phyloP scores from a whole-genome alignment of 1,284 basidiomycete species.

The Phellopilus nigrolimitatus region DNA sequence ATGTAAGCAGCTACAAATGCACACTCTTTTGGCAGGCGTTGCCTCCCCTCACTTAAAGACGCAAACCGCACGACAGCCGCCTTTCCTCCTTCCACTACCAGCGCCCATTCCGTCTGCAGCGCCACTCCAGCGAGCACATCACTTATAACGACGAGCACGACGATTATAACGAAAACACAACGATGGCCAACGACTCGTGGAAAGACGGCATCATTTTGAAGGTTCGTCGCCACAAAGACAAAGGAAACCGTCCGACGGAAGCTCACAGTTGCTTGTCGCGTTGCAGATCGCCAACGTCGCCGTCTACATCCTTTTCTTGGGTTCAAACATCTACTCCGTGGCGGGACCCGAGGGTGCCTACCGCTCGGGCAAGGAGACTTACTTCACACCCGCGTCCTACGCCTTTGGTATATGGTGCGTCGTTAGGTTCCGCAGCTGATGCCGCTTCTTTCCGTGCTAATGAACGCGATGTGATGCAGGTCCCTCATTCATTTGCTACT shows the following conservation, averaged over 20 bases:
- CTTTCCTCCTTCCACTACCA: too few relatives aligned
- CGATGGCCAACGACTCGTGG: constrained; percentile 60
- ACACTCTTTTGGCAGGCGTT: too few relatives aligned
- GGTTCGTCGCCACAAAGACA: too few relatives aligned
- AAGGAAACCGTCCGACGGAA: too few relatives aligned
- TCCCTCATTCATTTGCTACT: constrained; percentile 83
- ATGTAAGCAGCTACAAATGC: too few relatives aligned
- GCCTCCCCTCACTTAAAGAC: too few relatives aligned
- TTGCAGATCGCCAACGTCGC: constrained; percentile 71
- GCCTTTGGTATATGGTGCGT: constrained; percentile 76
- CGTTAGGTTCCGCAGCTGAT: not conserved
- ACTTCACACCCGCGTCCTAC: constrained; percentile 87
- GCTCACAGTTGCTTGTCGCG: not conserved
- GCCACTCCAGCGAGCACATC: too few relatives aligned
- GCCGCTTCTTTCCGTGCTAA: constrained; percentile 20
- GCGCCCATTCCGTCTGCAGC: too few relatives aligned
- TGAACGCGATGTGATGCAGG: constrained; percentile 37
- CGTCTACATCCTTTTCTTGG: constrained; percentile 78
- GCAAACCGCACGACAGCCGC: too few relatives aligned
- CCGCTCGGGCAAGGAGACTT: constrained; percentile 73
- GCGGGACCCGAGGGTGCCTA: constrained; percentile 68
- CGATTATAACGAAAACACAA: too few relatives aligned
- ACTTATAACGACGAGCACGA: too few relatives aligned
- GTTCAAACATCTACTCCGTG: constrained; percentile 83
- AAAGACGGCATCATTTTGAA: constrained; percentile 78